These are phyloP conservation scores for Ganoderma boninense DNA, from an alignment of 1,284 basidiomycete genomes.

Conservation along the genomic window DNA sequence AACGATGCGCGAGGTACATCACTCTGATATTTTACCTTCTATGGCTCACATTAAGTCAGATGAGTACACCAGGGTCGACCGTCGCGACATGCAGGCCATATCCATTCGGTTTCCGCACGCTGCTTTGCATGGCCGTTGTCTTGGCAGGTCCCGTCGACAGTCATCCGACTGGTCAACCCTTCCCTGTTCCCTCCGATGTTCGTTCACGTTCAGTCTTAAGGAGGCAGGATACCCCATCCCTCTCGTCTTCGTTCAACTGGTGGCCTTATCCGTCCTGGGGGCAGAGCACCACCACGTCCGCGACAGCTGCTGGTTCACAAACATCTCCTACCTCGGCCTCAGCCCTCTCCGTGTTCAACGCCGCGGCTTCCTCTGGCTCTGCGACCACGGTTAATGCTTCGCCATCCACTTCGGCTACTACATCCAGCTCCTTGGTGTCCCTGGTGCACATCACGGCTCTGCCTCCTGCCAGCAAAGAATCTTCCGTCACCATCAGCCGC, in stretches of 20 bases:
- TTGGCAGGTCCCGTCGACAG: constrained; percentile 1
- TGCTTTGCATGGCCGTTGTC: constrained; percentile 4
- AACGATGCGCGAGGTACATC: neutral
- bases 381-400: constrained; percentile 7
- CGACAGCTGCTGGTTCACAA: neutral
- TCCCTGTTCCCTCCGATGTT: neutral
- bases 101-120: neutral
- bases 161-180: constrained; percentile 6
- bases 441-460: constrained; percentile 48
- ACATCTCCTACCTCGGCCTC: neutral
- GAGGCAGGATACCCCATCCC: constrained; percentile 19
- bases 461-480: constrained; percentile 44
- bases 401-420: constrained; percentile 5
- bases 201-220: neutral
- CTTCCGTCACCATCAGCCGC: constrained; percentile 38
- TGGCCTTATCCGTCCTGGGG: constrained; percentile 36
- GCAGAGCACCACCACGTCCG: constrained; percentile 3
- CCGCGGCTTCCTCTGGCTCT: neutral
- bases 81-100: constrained; percentile 5
- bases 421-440: constrained; percentile 20
- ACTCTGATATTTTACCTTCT: too few relatives aligned
- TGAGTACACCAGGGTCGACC: neutral
- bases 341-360: neutral
- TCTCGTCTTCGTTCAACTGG: constrained; percentile 34
- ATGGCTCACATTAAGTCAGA: neutral